Evolutionary conservation across 352 stramenopile genomes (phyloP).

Genomic region (Phytophthora nicotianae): DNA sequence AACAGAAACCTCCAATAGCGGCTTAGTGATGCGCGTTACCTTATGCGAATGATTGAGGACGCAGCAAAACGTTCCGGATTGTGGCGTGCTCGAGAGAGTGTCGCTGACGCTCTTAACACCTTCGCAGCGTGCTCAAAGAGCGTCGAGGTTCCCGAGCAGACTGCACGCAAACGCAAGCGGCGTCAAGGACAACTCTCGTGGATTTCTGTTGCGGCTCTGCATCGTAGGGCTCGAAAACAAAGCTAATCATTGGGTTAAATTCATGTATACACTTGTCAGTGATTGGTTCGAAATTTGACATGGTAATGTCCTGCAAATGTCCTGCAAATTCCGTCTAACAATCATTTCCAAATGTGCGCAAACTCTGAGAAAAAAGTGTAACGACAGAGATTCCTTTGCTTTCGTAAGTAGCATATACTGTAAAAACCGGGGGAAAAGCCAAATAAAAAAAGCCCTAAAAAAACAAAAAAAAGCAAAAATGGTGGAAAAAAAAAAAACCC

Average conservation of each 20-base stretch:
- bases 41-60: conserved; percentile 13
- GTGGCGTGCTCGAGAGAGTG: conserved; percentile 1
- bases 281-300: conserved; percentile 5
- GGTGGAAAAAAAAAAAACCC: too few species aligned
- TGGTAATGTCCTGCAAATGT: conserved; percentile 6
- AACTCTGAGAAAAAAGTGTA: too few species aligned
- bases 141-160: background rate
- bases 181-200: conserved; percentile 4
- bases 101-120: conserved; percentile 1
- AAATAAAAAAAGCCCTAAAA: too few species aligned
- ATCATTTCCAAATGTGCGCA: too few species aligned
- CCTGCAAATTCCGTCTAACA: background rate
- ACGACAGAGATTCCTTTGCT: too few species aligned
- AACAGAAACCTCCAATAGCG: conserved; percentile 11
- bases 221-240: background rate
- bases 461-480: too few species aligned
- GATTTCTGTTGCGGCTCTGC: conserved; percentile 1
- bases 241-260: too few species aligned
- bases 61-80: conserved; percentile 6
- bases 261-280: background rate
- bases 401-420: too few species aligned
- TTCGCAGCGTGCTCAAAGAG: background rate
- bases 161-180: background rate
- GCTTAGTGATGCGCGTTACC: conserved; percentile 11
- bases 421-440: too few species aligned